Evolutionary conservation across 1,139 yeast species (phyloP), one percentile per base, ranked within the genome.

Genomic region (Dujonia santamariae): DNA sequence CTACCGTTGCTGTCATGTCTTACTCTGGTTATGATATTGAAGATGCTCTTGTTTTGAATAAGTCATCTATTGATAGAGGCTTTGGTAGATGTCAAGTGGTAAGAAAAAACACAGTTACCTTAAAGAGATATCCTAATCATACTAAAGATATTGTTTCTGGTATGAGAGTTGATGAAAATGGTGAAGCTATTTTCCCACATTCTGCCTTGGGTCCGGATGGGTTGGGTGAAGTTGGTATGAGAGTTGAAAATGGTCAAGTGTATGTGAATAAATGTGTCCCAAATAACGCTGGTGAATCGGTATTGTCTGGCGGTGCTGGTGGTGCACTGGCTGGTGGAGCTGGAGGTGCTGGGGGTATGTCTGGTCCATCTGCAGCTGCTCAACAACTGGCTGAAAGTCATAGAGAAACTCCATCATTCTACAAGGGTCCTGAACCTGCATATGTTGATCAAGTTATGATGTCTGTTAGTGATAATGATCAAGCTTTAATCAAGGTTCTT

Each of bases 11-110:
- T 1, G 98, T 92, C 25, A 94, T 92, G 99, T 86, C 97, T 8
- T 92, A 92, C 54, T 90, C 97, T 0, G 99, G 99, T 42, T 92
- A 92, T 56, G 98, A 92, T 85, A 94, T 94, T 60, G 99, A 92
- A 66, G 99, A 92, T 80, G 98, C 99, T 4, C 72, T 92, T 52
- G 97, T 92, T 12, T 67, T 92, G 48, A 92, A 92, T 61, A 92
- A 92, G 58, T 72, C 97, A 1, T 86, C 96, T 1, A 73, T 94
- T 39, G 99, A 92, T 56, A 77, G 98, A 56, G 99, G 99, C 1
- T 92, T 88, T 60, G 98, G 99, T 31, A 80, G 99, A 50, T 92
- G 98, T 67, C 98, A 92, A 63, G 96, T 90, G n/a, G 75, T 95
- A 46, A 77, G 95, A 54, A 92, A 92, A 61, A 88, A 88, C 42